Conservation (phyloP, 75 land plant genomes). For the Chamaecyparis obtusa region DNA sequence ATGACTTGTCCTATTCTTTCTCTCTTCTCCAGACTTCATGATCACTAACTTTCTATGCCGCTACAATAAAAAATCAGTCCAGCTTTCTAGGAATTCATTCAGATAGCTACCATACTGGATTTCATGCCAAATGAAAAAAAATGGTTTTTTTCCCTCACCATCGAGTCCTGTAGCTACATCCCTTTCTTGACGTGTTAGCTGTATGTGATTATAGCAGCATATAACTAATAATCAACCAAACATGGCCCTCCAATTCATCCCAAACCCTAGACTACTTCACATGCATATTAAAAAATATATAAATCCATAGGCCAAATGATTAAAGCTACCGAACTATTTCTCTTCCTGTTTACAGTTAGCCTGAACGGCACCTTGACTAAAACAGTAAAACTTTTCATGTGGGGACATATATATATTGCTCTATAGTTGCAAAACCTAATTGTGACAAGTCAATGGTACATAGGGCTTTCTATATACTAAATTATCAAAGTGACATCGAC, state of each 20-base stretch:
- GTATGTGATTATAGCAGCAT: neutral
- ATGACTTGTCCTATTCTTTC: neutral
- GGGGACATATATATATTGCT: neutral
- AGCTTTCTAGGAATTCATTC: neutral
- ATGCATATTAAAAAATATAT: too few species aligned
- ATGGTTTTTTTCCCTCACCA: neutral
- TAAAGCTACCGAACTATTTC: neutral
- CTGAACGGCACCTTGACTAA: neutral
- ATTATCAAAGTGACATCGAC: too few species aligned
- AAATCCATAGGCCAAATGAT: neutral
- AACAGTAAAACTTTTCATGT: neutral
- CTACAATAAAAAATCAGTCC: neutral
- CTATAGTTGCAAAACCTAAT: neutral
- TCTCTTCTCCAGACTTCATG: constrained; percentile 3
- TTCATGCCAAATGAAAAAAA: neutral
- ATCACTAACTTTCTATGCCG: neutral
- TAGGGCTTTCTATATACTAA: neutral
- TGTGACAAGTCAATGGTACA: neutral
- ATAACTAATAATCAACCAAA: neutral
- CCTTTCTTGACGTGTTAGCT: neutral
- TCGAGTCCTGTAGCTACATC: neutral
- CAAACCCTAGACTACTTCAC: neutral
- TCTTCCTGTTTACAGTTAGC: neutral
- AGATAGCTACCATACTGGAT: neutral
- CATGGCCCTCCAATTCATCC: neutral